Base-by-base conservation (phyloP, 1,139 yeast species). In the Debaryomycetaceae sp. region DNA sequence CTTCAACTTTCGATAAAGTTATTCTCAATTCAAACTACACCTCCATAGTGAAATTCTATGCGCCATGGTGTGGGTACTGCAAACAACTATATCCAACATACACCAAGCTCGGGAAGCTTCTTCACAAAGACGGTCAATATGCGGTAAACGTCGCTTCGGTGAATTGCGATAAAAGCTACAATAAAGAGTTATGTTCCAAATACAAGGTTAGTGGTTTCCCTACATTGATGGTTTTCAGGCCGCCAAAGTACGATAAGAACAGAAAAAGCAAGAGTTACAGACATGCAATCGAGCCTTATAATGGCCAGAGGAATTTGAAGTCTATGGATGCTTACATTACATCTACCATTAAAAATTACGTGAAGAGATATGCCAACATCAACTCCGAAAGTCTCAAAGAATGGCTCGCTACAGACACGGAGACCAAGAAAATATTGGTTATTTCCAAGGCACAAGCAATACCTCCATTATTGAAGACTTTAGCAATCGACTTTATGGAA, bases 41-140 rank as follows among this genome's bases (percentile, higher is more conserved):
- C 3, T 67, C 96, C 2, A 67, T 91, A 5, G 94, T 92, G 15
- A 91, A 89, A 62, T 92, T 91, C 58, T 92, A 92, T 59, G 98
- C 98, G 4, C 98, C 98, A 30, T 92, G 98, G 98, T 92, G 98
- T 68, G 89, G 91, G 1, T 80, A 84, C 56, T 85, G 94, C 53
- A 72, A 78, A 47, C 73, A 79, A 44, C 59, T 85, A 44, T 72
- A 74, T 46, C 76, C 78, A 3, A 70, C 78, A 1, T 84, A 71
- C 58, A 68, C 70, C 41, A 83, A 81, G 53, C 78, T 84, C 16
- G 95, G 88, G 9, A 78, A 76, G 41, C 63, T 65, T 32, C 65
- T 86, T 9, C 71, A 73, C 22, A 47, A 58, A 5, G 73, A 69
- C 32, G 59, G 70, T 19, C 84, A 83, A 36, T 63, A 79, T 39